Conservation (phyloP, 2,329 filamentous ascomycete species). For the Orbilia blumenaviensis region DNA sequence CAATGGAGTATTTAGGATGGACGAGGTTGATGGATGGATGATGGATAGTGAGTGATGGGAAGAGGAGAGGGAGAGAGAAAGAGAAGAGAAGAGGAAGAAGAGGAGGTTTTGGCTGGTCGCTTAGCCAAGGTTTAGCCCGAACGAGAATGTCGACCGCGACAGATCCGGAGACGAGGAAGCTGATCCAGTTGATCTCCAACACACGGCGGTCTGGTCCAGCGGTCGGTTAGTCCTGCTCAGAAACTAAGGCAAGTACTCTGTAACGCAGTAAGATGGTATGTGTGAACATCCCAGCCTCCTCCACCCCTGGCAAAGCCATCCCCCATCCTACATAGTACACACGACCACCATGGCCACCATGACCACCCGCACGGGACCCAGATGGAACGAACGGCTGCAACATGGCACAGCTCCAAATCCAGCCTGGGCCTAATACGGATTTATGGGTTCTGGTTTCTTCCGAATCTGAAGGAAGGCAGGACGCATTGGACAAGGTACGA, state of each 20-base stretch:
- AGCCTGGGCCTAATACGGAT: no score
- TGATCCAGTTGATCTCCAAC: slow-evolving; percentile 17
- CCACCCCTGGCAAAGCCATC: slow-evolving; percentile 16
- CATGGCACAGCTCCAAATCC: neutral
- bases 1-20: no score
- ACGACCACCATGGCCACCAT: slow-evolving; percentile 5
- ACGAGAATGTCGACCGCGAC: slow-evolving; percentile 29
- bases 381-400: neutral
- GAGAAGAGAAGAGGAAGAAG: slow-evolving; percentile 24
- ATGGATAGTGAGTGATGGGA: neutral
- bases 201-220: neutral
- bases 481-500: no score
- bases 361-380: no score
- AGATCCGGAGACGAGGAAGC: slow-evolving; percentile 37
- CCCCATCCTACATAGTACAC: slow-evolving; percentile 12
- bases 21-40: slow-evolving; percentile 9
- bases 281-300: slow-evolving; percentile 19
- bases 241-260: no score
- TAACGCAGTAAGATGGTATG: no score
- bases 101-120: slow-evolving; percentile 13
- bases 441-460: slow-evolving; percentile 16
- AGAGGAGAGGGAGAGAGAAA: neutral
- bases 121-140: slow-evolving; percentile 33
- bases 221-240: no score
- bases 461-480: no score